These are phyloP conservation scores for Penicillium oxalicum DNA, from an alignment of 2,329 filamentous ascomycete species.

Conservation along the genomic window DNA sequence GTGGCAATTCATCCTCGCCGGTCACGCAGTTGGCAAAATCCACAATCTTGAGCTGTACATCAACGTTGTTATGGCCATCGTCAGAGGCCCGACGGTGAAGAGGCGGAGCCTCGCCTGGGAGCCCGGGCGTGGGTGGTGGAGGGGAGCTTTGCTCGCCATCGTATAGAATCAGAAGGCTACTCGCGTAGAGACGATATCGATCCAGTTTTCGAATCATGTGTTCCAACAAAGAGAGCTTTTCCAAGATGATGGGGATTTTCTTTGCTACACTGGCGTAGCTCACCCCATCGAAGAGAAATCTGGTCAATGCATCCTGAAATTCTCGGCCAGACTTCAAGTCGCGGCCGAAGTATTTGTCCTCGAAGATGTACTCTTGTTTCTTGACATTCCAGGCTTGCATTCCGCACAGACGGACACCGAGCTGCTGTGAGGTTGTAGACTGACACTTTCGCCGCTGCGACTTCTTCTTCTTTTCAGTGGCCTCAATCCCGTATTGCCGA, in stretches of 20 bases:
- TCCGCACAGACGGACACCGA: conserved; percentile 90
- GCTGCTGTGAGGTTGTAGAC: conserved; percentile 80
- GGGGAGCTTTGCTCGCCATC: conserved; percentile 59
- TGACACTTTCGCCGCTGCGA: conserved; percentile 92
- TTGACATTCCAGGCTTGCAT: conserved; percentile 92
- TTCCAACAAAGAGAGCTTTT: conserved; percentile 78
- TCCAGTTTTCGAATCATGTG: conserved; percentile 71
- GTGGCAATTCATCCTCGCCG: conserved; percentile 61
- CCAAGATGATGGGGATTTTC: conserved; percentile 80
- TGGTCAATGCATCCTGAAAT: conserved; percentile 80
- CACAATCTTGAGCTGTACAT: conserved; percentile 83
- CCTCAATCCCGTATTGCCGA: conserved; percentile 90
- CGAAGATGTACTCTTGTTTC: conserved; percentile 80
- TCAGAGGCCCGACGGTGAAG: conserved; percentile 28
- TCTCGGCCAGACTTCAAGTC: conserved; percentile 79
- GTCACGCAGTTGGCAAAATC: conserved; percentile 98
- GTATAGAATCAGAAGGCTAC: conserved; percentile 90
- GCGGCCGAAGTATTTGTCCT: conserved; percentile 96
- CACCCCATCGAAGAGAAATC: conserved; percentile 85
- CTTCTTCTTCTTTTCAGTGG: conserved; percentile 81
- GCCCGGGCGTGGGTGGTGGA: conserved; percentile 16
- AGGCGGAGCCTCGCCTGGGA: conserved; percentile 28
- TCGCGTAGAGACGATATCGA: conserved; percentile 91
- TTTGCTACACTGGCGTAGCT: conserved; percentile 72
- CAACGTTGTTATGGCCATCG: conserved; percentile 34